Evolutionary conservation across 192 early-diverging fungal genomes (phyloP).

Genomic region (Dimargaris cristalligena): DNA sequence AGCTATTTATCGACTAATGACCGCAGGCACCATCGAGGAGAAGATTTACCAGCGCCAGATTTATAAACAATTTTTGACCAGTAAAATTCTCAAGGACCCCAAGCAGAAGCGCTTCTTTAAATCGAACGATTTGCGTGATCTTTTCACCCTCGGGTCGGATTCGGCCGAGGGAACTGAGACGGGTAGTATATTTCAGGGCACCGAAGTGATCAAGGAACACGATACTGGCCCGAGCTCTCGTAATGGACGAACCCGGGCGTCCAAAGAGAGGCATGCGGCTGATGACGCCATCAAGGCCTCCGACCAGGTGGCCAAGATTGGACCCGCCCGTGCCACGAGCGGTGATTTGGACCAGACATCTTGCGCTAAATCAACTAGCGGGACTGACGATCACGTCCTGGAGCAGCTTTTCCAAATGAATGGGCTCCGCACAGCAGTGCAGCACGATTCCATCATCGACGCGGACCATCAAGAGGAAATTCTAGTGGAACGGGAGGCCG

Average conservation of each 20-base stretch:
- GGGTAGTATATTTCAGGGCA: constrained; percentile 60
- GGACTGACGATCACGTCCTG: too few relatives aligned
- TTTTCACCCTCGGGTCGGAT: constrained; percentile 58
- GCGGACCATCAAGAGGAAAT: constrained; percentile 37
- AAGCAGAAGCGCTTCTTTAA: constrained; percentile 83
- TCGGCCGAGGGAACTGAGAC: constrained; percentile 57
- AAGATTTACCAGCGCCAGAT: constrained; percentile 97
- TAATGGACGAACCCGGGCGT: too few relatives aligned
- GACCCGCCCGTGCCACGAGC: constrained; percentile 8
- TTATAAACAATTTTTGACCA: constrained; percentile 93
- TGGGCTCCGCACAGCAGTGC: constrained; percentile 73
- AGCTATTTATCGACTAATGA: constrained; percentile 90
- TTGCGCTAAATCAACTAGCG: too few relatives aligned
- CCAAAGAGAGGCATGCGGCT: too few relatives aligned
- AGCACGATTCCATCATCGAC: constrained; percentile 84
- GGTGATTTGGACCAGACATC: too few relatives aligned
- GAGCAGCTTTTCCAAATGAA: constrained; percentile 74
- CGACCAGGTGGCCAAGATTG: constrained; percentile 11
- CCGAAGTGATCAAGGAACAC: constrained; percentile 29
- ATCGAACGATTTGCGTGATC: constrained; percentile 59
- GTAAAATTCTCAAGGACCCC: constrained; percentile 86
- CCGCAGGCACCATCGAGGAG: constrained; percentile 83
- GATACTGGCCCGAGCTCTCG: too few relatives aligned
- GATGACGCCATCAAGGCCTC: constrained; percentile 1
- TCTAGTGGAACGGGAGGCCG: constrained; percentile 66